Percentiles rank a stretch among this genome's conserved stretches.
phyloP scores from a whole-genome alignment of 768 basidiomycete genomes.

The Xanthoconium purpureum region DNA sequence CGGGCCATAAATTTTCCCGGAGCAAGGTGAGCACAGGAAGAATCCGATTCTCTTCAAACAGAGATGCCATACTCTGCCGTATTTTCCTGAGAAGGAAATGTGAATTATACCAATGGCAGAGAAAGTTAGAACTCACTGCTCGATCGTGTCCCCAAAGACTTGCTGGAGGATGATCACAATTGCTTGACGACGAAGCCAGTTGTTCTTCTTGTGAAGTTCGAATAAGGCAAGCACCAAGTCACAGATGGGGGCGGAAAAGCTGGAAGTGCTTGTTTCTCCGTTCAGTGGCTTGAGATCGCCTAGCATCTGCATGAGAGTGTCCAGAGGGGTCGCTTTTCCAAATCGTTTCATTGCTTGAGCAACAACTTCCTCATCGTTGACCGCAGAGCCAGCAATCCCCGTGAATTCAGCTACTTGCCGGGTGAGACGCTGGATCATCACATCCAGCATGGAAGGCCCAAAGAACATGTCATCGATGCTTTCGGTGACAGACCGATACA shows the following conservation, averaged over 20 bases:
- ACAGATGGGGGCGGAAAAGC: constrained; percentile 91
- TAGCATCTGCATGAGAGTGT: constrained; percentile 67
- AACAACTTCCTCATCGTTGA: constrained; percentile 83
- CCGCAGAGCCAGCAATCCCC: constrained; percentile 73
- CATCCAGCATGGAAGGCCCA: constrained; percentile 92
- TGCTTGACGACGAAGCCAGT: constrained; percentile 93
- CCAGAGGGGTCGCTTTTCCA: constrained; percentile 63
- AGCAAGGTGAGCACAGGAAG: constrained; percentile 64
- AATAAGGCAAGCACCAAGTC: constrained; percentile 92
- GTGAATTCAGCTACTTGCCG: constrained; percentile 87
- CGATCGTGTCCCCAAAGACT: constrained; percentile 92
- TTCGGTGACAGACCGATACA: constrained; percentile 90
- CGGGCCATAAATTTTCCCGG: constrained; percentile 80
- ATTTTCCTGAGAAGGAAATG: constrained; percentile 61
- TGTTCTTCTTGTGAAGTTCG: constrained; percentile 92
- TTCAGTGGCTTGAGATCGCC: constrained; percentile 79
- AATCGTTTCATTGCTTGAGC: constrained; percentile 73
- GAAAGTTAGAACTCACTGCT: constrained; percentile 57
- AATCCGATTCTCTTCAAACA: constrained; percentile 68
- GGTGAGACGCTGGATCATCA: constrained; percentile 87
- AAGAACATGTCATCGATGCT: constrained; percentile 98
- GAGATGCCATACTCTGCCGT: constrained; percentile 66
- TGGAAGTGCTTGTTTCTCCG: constrained; percentile 84
- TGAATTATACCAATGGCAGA: neutral
- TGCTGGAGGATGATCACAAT: constrained; percentile 97